Conservation (phyloP, 495 filamentous ascomycete genomes). For the Bathelium albidoporum region DNA sequence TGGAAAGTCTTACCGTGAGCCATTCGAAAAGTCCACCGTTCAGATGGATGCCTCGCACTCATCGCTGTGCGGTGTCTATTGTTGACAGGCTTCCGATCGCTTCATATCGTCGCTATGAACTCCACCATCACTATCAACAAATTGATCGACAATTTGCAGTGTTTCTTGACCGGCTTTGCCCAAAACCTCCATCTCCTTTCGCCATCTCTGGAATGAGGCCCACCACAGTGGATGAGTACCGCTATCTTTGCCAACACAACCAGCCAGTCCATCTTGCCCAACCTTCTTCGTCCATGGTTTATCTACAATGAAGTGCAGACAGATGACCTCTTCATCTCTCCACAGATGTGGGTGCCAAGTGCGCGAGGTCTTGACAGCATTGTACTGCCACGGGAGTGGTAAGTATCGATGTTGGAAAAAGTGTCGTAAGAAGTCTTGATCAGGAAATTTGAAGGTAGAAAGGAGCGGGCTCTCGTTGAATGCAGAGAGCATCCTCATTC, state of each 20-base stretch:
- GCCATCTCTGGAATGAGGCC: constrained; percentile 28
- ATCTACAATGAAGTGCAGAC: constrained; percentile 46
- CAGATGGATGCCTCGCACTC: too few relatives aligned
- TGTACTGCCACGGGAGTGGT: constrained; percentile 40
- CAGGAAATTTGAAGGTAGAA: constrained; percentile 37
- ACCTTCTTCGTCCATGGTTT: constrained; percentile 46
- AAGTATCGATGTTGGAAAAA: constrained; percentile 38
- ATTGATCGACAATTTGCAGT: constrained; percentile 6
- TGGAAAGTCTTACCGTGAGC: too few relatives aligned
- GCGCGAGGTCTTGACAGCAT: constrained; percentile 44
- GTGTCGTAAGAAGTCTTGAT: constrained; percentile 44
- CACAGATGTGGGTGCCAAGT: constrained; percentile 46
- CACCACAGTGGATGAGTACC: constrained; percentile 43
- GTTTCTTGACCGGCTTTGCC: constrained; percentile 8
- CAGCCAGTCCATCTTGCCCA: constrained; percentile 33
- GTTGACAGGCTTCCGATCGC: background rate
- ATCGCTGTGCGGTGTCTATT: too few relatives aligned
- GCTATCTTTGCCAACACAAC: constrained; percentile 37
- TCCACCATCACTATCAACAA: background rate
- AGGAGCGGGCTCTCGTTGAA: constrained; percentile 32
- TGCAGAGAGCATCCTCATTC: constrained; percentile 30
- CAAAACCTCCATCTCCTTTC: constrained; percentile 8
- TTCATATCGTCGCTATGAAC: background rate
- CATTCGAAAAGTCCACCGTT: too few relatives aligned
- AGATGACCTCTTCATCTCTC: constrained; percentile 40